Evolutionary conservation across 2,329 filamentous ascomycete genomes (phyloP).

Genomic region (Arthrobotrys megalospora): DNA sequence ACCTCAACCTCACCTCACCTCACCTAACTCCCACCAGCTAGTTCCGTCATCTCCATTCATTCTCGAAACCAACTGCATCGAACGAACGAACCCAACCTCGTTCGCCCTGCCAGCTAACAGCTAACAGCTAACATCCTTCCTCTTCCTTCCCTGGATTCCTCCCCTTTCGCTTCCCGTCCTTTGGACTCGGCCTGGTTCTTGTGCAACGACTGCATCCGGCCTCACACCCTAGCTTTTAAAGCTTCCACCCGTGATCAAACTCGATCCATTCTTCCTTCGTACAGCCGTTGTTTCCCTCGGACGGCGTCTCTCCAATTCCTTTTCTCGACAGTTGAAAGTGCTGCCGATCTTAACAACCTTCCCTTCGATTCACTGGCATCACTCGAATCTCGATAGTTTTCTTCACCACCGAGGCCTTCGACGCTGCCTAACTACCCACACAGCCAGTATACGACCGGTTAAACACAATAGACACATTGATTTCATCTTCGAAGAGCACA

Average conservation of each 20-base stretch:
- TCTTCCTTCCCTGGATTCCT: constrained; percentile 8
- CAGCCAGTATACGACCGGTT: not conserved
- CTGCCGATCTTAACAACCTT: constrained; percentile 11
- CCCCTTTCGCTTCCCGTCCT: constrained; percentile 19
- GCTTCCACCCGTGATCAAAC: constrained; percentile 45
- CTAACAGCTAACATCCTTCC: not conserved
- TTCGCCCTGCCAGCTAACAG: constrained; percentile 16
- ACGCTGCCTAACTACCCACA: not conserved
- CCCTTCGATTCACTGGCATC: constrained; percentile 9
- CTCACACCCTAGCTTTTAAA: constrained; percentile 29
- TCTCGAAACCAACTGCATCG: constrained; percentile 1
- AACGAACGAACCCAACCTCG: constrained; percentile 22
- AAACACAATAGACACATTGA: not conserved
- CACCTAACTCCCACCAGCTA: constrained; percentile 4
- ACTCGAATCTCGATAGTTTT: constrained; percentile 10
- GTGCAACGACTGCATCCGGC: constrained; percentile 44
- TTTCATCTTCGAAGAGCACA: not conserved
- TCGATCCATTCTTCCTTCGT: constrained; percentile 47
- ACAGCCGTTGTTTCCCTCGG: constrained; percentile 39
- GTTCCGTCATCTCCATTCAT: constrained; percentile 4
- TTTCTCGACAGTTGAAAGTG: constrained; percentile 7
- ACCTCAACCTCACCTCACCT: constrained; percentile 16
- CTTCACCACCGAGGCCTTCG: not conserved
- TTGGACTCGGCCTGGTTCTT: constrained; percentile 38
- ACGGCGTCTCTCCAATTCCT: constrained; percentile 38